Evolutionary conservation across 2,329 filamentous ascomycete genomes (phyloP), one percentile per base, ranked within the genome.

Genomic region (Botrytis medusae): DNA sequence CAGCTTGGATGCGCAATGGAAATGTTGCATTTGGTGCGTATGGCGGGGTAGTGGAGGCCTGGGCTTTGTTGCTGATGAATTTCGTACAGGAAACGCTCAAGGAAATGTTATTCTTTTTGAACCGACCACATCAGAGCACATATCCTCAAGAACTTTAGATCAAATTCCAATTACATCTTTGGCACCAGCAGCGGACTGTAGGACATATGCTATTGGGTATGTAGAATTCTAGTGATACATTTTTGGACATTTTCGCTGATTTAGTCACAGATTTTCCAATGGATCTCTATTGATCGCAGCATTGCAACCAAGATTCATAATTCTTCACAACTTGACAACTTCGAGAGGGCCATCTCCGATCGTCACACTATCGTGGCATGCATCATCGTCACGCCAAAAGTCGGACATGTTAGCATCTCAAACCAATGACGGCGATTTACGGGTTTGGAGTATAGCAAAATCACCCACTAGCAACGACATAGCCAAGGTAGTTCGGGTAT

Each of bases 391-490:
- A 0, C 93, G 95, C 77, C 95, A 98, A 82, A 98, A 97, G 83
- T 97, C 96, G 0, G 95, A 98, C 80, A 99, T 99, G 96, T 85
- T 99, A 79, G 95, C 95, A 1, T 93, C 94, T 14, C 95, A 98
- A 83, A 96, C 94, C 5, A 88, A 92, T 69, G 95, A 98, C 80
- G 95, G 96, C 32, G 95, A 99, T 80, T 85, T 99, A 63, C 89
- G 95, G 77, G 95, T 99, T 32, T 99, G 96, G 96, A 99, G 96
- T 80, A 92, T 99, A 71, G 90, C 95, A 32, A 99, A 98, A 83
- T 88, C 88, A 74, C 85, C 91, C 81, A 87, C 90, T 81, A 83
- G 88, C 78, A 89, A 87, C 65, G 92, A 97, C 77, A 87, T 91
- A 29, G 95, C 95, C 51, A 95, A 95, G 79, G 92, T 98, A 12